phyloP scores from a whole-genome alignment of 2,329 filamentous ascomycete species.

The Grosmannia clavigera region DNA sequence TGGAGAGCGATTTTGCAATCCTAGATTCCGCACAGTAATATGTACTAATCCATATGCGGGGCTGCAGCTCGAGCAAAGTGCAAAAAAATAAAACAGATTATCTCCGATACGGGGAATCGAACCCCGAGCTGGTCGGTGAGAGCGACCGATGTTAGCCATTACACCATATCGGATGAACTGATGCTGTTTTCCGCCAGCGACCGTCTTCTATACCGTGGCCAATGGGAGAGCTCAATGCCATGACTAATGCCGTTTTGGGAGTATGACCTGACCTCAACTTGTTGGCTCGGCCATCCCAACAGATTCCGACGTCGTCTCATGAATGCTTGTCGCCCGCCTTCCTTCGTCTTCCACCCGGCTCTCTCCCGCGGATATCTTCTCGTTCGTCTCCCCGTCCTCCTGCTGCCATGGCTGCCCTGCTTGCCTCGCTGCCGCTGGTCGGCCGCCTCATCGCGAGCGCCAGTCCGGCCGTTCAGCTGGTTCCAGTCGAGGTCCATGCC shows the following conservation, averaged over 20 bases:
- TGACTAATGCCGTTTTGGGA: neutral
- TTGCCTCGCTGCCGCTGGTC: constrained; percentile 17
- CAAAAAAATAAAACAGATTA: neutral
- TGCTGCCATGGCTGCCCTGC: neutral
- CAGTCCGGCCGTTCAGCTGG: constrained; percentile 38
- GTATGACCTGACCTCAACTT: neutral
- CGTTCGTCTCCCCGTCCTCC: neutral
- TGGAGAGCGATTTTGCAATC: neutral
- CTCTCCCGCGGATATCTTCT: neutral
- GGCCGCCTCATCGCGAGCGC: constrained; percentile 16
- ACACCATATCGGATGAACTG: neutral
- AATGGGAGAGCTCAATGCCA: neutral
- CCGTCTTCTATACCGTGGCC: neutral
- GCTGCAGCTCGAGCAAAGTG: too few species aligned
- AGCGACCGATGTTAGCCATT: neutral
- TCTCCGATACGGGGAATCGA: neutral
- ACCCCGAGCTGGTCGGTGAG: neutral
- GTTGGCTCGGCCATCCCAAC: neutral
- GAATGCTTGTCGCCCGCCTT: too few species aligned
- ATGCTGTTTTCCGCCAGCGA: neutral
- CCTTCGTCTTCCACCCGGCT: neutral
- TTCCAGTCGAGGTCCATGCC: constrained; percentile 61
- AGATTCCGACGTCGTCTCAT: neutral
- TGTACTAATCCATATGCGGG: neutral
- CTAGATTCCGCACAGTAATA: neutral